A percentile compares a stretch with the other conserved stretches of the same genome.
phyloP scores from a whole-genome alignment of 148 eudicot genomes.

The Salicornia ramosissima region DNA sequence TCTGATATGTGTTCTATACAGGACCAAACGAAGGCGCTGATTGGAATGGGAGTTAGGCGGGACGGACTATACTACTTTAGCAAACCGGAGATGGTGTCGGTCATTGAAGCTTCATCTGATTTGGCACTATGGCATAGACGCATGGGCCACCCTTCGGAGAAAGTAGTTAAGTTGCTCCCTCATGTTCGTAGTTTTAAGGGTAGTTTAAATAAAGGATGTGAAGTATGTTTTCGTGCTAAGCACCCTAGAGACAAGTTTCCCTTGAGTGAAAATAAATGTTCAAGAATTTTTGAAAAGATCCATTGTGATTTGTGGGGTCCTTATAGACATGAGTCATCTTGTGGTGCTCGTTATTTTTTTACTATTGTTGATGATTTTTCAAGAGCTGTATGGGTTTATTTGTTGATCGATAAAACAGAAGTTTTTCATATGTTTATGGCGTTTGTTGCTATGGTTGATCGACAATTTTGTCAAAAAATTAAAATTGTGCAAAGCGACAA shows the following conservation, averaged over 20 bases:
- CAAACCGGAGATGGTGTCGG: background rate
- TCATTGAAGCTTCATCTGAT: too few species aligned
- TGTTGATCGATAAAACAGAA: background rate
- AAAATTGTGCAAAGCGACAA: background rate
- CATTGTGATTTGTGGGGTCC: background rate
- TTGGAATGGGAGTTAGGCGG: background rate
- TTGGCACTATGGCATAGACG: background rate
- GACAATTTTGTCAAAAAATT: background rate
- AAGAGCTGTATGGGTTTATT: background rate
- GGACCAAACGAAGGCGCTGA: background rate
- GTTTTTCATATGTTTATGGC: background rate
- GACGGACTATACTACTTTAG: too few species aligned
- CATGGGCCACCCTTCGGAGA: background rate
- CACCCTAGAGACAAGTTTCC: background rate
- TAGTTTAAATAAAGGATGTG: too few species aligned
- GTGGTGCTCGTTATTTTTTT: too few species aligned
- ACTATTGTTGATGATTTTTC: background rate
- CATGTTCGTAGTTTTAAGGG: background rate
- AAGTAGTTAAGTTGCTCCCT: background rate
- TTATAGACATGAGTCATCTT: too few species aligned
- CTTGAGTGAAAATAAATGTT: background rate
- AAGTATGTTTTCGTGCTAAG: background rate
- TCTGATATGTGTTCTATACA: background rate
- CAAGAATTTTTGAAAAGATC: background rate
- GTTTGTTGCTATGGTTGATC: background rate